Conservation (phyloP, 352 stramenopile species). For the Phytopythium litorale region DNA sequence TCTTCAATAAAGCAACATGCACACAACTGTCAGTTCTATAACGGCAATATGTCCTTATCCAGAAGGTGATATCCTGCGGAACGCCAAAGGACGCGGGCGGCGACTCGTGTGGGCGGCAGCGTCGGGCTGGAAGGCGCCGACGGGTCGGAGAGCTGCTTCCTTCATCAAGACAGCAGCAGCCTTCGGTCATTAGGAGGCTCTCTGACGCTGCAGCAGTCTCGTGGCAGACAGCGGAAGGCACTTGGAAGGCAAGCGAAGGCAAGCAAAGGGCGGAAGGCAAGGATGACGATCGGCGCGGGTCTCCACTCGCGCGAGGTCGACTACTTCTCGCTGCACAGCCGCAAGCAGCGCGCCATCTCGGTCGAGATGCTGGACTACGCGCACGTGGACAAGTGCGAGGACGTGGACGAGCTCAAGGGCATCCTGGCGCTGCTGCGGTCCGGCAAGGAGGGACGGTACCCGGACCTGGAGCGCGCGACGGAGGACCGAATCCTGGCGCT, state of each 20-base stretch:
- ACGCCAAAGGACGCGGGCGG: not conserved
- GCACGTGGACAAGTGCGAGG: slow-evolving; percentile 82
- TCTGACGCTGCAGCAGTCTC: not conserved
- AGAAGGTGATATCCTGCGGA: not conserved
- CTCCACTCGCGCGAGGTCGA: slow-evolving; percentile 34
- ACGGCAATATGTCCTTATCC: not conserved
- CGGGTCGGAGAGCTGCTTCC: not conserved
- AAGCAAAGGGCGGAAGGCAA: no score
- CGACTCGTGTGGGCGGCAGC: not conserved
- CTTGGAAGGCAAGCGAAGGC: no score
- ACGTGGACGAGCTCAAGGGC: slow-evolving; percentile 84
- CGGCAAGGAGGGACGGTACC: slow-evolving; percentile 89
- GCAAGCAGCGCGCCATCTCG: slow-evolving; percentile 62
- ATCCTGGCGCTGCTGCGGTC: slow-evolving; percentile 83
- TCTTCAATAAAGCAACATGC: no score
- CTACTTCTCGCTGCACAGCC: slow-evolving; percentile 74
- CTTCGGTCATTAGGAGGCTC: not conserved
- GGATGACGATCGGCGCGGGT: slow-evolving; percentile 30
- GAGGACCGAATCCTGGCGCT: slow-evolving; percentile 79
- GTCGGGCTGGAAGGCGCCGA: not conserved
- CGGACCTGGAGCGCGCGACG: slow-evolving; percentile 76
- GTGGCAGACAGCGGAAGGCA: no score
- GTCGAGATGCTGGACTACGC: slow-evolving; percentile 92
- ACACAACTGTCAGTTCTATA: not conserved
- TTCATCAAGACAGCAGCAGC: not conserved